Evolutionary conservation across 1,139 yeast genomes (phyloP).

Genomic region (Hyphopichia fennica): DNA sequence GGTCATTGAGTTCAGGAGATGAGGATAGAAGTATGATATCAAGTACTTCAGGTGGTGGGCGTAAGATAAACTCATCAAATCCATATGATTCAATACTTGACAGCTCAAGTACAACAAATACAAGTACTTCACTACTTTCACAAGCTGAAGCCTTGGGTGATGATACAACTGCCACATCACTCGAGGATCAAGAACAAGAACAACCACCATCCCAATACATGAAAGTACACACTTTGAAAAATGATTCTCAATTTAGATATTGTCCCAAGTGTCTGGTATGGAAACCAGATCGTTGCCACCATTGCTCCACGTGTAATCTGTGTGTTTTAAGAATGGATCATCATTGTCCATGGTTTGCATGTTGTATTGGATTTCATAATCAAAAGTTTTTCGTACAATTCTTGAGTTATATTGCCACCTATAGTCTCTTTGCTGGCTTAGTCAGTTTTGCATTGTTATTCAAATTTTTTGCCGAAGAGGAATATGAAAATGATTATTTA

Average conservation of each 20-base stretch:
- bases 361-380: slow-evolving; percentile 69
- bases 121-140: slow-evolving; percentile 6
- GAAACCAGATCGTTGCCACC: slow-evolving; percentile 96
- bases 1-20: background rate
- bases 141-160: slow-evolving; percentile 5
- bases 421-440: slow-evolving; percentile 39
- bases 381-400: slow-evolving; percentile 81
- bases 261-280: slow-evolving; percentile 74
- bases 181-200: background rate
- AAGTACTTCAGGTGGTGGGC: background rate
- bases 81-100: slow-evolving; percentile 9
- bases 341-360: slow-evolving; percentile 96
- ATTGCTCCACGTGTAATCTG: slow-evolving; percentile 69
- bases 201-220: slow-evolving; percentile 18
- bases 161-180: background rate
- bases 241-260: slow-evolving; percentile 10
- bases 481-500: slow-evolving; percentile 40
- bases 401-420: slow-evolving; percentile 55
- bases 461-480: slow-evolving; percentile 48
- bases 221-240: slow-evolving; percentile 15
- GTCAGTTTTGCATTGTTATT: slow-evolving; percentile 45
- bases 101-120: background rate
- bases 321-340: slow-evolving; percentile 86
- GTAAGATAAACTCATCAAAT: slow-evolving; percentile 9
- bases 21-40: background rate